Evolutionary conservation across 148 eudicot genomes (phyloP), one percentile per base, ranked within the genome.

Genomic region (Mesembryanthemum crystallinum): DNA sequence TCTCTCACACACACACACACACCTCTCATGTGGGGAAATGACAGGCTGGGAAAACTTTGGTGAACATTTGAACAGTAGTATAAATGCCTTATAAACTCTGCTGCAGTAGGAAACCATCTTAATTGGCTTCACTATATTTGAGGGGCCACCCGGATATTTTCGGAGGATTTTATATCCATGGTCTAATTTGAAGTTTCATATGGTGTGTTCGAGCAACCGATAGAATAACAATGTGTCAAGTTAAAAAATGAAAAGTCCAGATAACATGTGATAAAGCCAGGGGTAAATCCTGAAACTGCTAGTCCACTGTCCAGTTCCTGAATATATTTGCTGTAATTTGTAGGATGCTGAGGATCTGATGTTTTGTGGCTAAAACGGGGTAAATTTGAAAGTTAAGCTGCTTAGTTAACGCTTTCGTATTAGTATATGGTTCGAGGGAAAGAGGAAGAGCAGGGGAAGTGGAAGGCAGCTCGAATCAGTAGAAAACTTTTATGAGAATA

Each of bases 21-120:
- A 9, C 3, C 24, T 35, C 8, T 6, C 30, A 37, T 73, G 20
- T 23, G 28, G 30, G 32, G 29, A 23, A 72, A 55, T 58, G 32
- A 58, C 65, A 57, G 75, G 60, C 49, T 72, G 75, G 47, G 21
- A n/a, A 58, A 6, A 57, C 69, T 39, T 54, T 71, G 63, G 14
- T 18, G 6, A 71, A 33, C 47, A 64, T 45, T 64, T 9, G 35
- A 20, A 64, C 33, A 37, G 68, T 43, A 17, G 45, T 35, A 35
- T 35, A 33, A 13, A n/a, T 20, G 13, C 14, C 15, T 58, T 58
- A 58, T 27, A 58, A 15, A 58, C 29, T 24, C 3, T 9, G 13
- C 9, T 58, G 28, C 23, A 58, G 23, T 64, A 23, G 47, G 45
- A 45, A 45, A 45, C 49, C 49, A 45, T 2, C 8, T 45, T 45